These are phyloP conservation scores for Agrostemma githago DNA, from an alignment of 148 eudicot genomes.

Conservation along the genomic window DNA sequence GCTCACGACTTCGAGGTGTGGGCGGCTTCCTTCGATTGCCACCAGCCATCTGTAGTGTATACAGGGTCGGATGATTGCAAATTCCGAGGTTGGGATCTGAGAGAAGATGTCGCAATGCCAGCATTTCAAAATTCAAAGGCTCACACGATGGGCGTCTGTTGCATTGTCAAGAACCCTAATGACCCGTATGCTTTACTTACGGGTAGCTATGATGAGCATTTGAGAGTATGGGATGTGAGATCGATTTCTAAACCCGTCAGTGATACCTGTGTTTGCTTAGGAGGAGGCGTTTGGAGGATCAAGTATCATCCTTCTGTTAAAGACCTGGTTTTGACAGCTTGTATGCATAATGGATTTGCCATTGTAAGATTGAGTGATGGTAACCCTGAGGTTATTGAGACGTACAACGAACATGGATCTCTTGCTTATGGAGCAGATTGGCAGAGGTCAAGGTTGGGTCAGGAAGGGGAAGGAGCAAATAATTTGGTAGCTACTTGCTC, in stretches of 20 bases:
- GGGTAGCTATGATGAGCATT: constrained; percentile 79
- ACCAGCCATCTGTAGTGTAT: constrained; percentile 74
- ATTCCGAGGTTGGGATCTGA: constrained; percentile 80
- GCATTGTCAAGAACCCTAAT: constrained; percentile 69
- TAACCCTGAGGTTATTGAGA: constrained; percentile 52
- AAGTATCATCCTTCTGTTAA: constrained; percentile 64
- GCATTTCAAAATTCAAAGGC: constrained; percentile 70
- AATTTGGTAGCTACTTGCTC: constrained; percentile 81
- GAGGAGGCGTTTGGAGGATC: constrained; percentile 98
- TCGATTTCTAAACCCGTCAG: constrained; percentile 58
- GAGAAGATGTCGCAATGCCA: constrained; percentile 39
- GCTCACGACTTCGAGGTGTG: constrained; percentile 90
- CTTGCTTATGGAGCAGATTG: constrained; percentile 99
- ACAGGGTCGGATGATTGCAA: constrained; percentile 93
- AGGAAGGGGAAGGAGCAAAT: constrained; percentile 34
- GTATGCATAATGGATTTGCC: constrained; percentile 95
- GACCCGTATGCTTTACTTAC: constrained; percentile 61
- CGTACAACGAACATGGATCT: constrained; percentile 60
- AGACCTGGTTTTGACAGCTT: constrained; percentile 65
- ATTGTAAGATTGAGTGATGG: constrained; percentile 46
- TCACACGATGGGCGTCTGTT: constrained; percentile 86
- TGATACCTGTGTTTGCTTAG: constrained; percentile 59
- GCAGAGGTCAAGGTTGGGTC: constrained; percentile 50
- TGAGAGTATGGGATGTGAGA: constrained; percentile 85
- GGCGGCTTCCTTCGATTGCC: constrained; percentile 75